Base-by-base conservation (phyloP, 2,329 filamentous ascomycete species). In the Xylariaceae sp. region DNA sequence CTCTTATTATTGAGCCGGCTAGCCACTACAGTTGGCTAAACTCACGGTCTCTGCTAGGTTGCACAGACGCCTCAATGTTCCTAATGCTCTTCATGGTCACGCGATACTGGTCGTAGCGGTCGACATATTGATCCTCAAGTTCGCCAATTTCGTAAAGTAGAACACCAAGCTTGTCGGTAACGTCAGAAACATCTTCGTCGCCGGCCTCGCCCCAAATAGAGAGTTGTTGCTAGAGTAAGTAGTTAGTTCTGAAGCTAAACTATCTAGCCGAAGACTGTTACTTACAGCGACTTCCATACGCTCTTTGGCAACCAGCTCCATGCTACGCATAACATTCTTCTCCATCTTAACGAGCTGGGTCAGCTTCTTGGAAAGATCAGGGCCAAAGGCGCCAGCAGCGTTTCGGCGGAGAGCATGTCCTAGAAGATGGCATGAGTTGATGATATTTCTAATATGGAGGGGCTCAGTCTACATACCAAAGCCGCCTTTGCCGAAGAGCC, bases 321-420 rank as follows among this genome's bases (percentile, higher is more conserved):
- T 87, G 73, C 92, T 97, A 74, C 94, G 91, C 94, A 99, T 99
- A 52, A 97, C 91, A 72, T 99, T 97, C 86, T 99, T 99, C 80
- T 99, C 94, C 94, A 99, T 99, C 85, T 99, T 99, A 60, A 99
- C 94, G 47, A 99, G 84, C 78, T 96, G 91, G 33, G 92, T 91
- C 59, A 99, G 87, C 83, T 99, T 99, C 84, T 96, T 97, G 54
- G 94, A 89, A 54, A 99, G 86, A 68, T 99, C 94, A 53, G 92
- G 84, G 59, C 84, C 83, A 62, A 91, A 92, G 65, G 88, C 87
- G 63, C 89, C 89, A 60, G 89, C 88, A 36, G 87, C 82, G 69
- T 88, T 87, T 70, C 85, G 83, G 66, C 89, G 84, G 71, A 92
- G 84, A 58, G 82, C 81, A 82, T 87, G 84, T 59, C 82, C 82